Percentiles rank a stretch among this genome's conserved stretches.
These are phyloP conservation scores for Neurospora crassa DNA, from an alignment of 2,329 filamentous ascomycete genomes.

Conservation along the genomic window DNA sequence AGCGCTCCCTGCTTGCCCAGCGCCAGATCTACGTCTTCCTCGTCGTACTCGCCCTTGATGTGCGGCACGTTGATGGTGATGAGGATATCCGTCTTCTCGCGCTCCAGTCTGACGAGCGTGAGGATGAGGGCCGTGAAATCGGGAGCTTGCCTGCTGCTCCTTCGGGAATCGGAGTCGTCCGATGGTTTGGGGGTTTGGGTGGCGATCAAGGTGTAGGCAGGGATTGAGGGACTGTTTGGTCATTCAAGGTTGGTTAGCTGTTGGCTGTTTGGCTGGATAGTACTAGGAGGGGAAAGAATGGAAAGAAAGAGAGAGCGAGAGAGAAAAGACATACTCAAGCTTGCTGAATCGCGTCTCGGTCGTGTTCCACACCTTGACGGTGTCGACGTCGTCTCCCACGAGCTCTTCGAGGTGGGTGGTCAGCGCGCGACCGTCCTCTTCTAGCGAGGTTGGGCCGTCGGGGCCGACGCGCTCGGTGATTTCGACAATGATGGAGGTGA, in stretches of 20 bases:
- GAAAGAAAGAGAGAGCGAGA: not conserved
- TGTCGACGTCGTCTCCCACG: constrained; percentile 53
- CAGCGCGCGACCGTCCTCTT: constrained; percentile 60
- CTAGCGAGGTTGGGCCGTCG: constrained; percentile 37
- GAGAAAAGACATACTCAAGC: constrained; percentile 34
- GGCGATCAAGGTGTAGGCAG: constrained; percentile 61
- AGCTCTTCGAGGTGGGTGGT: constrained; percentile 61
- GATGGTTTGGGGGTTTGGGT: constrained; percentile 41
- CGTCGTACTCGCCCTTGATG: constrained; percentile 62
- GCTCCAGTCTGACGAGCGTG: constrained; percentile 65
- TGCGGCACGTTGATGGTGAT: constrained; percentile 85
- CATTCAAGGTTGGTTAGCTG: not conserved
- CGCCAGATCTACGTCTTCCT: constrained; percentile 60
- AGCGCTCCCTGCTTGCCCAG: constrained; percentile 56
- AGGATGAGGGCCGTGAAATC: constrained; percentile 70
- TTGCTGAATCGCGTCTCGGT: constrained; percentile 49
- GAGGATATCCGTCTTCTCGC: constrained; percentile 69
- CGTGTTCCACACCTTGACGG: constrained; percentile 57
- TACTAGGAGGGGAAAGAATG: too few species aligned
- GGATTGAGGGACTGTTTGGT: constrained; percentile 34
- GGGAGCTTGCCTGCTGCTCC: constrained; percentile 28
- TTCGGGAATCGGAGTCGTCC: constrained; percentile 21
- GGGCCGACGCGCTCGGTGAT: constrained; percentile 71
- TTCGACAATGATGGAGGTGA: constrained; percentile 82
- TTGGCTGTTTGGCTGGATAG: too few species aligned